Evolutionary conservation across 352 stramenopile genomes (phyloP), one percentile per base, ranked within the genome.

Genomic region (Peronospora destructor): DNA sequence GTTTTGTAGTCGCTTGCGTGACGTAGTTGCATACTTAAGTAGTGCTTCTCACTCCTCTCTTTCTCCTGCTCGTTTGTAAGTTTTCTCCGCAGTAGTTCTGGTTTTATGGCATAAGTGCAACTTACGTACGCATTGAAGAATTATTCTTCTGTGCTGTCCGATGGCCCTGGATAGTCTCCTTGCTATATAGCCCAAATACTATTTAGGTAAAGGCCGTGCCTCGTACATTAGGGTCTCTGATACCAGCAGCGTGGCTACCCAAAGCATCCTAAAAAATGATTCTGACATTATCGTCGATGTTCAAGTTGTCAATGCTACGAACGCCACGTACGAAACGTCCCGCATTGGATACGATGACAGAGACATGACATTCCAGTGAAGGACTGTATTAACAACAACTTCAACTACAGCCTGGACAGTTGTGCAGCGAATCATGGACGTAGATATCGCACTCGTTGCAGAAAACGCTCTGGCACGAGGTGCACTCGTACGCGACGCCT

Each of bases 351-450:
- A 30, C 8, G 26, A 10, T 1, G 5, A 30, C 26, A 30, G 1
- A 10, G 26, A 30, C 19, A 21, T 21, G 19, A 21, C 19, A 21
- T 21, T 21, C 3, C 19, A 3, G 19, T 21, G 19, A 21, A 21
- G 19, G 1, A 21, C 19, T 21, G 19, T 21, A 21, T 21, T 21
- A 21, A 21, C 19, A 21, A 21, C 3, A 21, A 21, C 25, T 19
- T 67, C 23, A 91, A 38, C 75, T 75, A 61, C 96, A 99, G 12
- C 94, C 94, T 25, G 96, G 96, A 66, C 96, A 99, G 61, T 99
- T 98, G 73, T 99, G 96, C 50, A 99, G 73, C 44, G 90, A 97
- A 64, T 98, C 95, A 68, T 99, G 95, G 56, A 99, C 88, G 73
- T 97, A 98, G 26, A 96, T 76, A 74, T 98, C 95, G 57, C 96